phyloP scores from a whole-genome alignment of 73 alveolate genomes.

The Tetrahymena borealis region DNA sequence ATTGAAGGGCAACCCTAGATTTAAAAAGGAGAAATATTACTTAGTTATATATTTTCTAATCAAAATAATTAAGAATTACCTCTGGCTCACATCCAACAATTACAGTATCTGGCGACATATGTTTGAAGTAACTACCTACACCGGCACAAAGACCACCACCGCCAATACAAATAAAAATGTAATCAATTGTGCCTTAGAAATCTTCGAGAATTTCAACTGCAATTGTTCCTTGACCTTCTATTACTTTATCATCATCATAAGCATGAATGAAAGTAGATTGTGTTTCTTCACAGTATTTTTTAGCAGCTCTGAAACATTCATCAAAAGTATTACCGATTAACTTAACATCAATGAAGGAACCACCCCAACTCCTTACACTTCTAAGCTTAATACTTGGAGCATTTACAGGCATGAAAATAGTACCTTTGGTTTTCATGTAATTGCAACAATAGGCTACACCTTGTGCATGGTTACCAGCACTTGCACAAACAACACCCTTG shows the following conservation, averaged over 20 bases:
- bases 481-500: conserved; percentile 48
- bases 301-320: conserved; percentile 42
- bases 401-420: conserved; percentile 51
- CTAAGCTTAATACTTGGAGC: conserved; percentile 50
- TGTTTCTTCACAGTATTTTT: conserved; percentile 32
- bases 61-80: too few species aligned
- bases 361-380: conserved; percentile 53
- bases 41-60: not conserved
- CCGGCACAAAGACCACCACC: conserved; percentile 42
- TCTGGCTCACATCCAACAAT: conserved; percentile 25
- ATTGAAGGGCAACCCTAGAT: conserved; percentile 30
- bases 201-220: conserved; percentile 57
- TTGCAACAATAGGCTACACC: conserved; percentile 54
- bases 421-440: conserved; percentile 24
- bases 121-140: conserved; percentile 12
- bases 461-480: conserved; percentile 69
- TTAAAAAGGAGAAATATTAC: not conserved
- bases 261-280: conserved; percentile 46
- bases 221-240: conserved; percentile 63
- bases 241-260: conserved; percentile 51
- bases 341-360: conserved; percentile 25
- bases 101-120: conserved; percentile 23
- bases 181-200: conserved; percentile 8
- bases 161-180: conserved; percentile 27
- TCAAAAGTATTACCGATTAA: conserved; percentile 54